Percentiles rank a stretch among this genome's conserved stretches.
phyloP scores from a whole-genome alignment of 164 flowering plant genomes.

The Macadamia tetraphylla region DNA sequence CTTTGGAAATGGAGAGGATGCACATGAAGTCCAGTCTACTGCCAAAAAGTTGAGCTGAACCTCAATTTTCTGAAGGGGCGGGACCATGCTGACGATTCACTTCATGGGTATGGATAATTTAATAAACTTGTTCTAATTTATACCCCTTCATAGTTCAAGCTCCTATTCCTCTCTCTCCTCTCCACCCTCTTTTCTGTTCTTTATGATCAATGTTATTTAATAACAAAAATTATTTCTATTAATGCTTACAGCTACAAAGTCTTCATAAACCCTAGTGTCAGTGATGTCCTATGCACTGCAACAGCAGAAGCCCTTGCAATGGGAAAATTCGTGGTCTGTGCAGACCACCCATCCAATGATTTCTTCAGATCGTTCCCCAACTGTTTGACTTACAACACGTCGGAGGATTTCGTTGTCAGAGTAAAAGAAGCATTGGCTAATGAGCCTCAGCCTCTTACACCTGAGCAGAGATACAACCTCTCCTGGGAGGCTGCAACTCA shows the following conservation, averaged over 20 bases:
- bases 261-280: conserved; percentile 95
- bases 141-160: not conserved
- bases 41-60: conserved; percentile 70
- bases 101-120: conserved; percentile 56
- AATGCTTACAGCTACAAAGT: conserved; percentile 74
- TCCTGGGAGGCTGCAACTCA: conserved; percentile 88
- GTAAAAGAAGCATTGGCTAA: conserved; percentile 61
- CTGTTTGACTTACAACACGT: conserved; percentile 69
- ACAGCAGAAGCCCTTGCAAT: conserved; percentile 99
- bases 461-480: conserved; percentile 50
- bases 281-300: conserved; percentile 65
- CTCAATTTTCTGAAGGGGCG: conserved; percentile 82
- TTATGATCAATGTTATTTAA: not conserved
- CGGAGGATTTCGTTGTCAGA: conserved; percentile 64
- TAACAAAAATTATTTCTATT: not conserved
- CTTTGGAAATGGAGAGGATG: conserved; percentile 96
- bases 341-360: conserved; percentile 95
- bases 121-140: not conserved
- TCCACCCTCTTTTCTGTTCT: not conserved
- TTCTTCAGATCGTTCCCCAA: conserved; percentile 93
- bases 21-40: conserved; percentile 73
- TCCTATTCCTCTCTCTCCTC: not conserved
- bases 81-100: conserved; percentile 95
- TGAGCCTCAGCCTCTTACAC: conserved; percentile 71
- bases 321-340: conserved; percentile 98